Evolutionary conservation across 352 stramenopile genomes (phyloP), one percentile per base, ranked within the genome.

Genomic region (Saprolegnia diclina): DNA sequence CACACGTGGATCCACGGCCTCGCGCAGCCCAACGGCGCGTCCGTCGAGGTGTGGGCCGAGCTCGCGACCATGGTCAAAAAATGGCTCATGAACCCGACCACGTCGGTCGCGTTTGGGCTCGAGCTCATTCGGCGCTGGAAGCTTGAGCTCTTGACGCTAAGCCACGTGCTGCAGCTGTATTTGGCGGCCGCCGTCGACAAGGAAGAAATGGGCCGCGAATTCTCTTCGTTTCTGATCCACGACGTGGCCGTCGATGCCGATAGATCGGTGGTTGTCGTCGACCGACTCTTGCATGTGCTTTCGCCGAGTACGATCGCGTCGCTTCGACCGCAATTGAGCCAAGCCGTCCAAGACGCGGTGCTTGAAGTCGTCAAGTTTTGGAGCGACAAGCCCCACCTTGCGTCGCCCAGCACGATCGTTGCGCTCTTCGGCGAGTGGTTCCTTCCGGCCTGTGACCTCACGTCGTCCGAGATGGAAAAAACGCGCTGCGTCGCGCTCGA

Each of bases 401-500:
- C 82, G 14, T 90, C 83, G 59, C 87, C 87, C 9, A 93, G 85
- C 7, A 95, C 87, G 1, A 70, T 95, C 37, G 75, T 93, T 22
- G 85, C 85, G n/a, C 72, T 95, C 9, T 92, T 93, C 65, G 85
- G 85, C 5, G 85, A 95, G 54, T 95, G 87, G 87, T 92, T 95
- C 55, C 64, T 95, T 24, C 85, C 85, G 7, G 82, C 83, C n/a
- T 95, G 87, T 54, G 87, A 95, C 53, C 65, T 91, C 4, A 81
- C 90, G 42, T 74, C 74, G 35, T 21, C 70, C 0, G 87, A 92
- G 50, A 90, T 87, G 45, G 81, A 92, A 65, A 91, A 85, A 52
- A 91, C 85, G 10, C 81, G 85, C 11, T 93, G 83, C 38, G 74
- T 91, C 5, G 85, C 81, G 7, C 87, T 95, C 54, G 74, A 93